These are phyloP conservation scores for Pseudopithomyces maydicus DNA, from an alignment of 2,329 filamentous ascomycete genomes.

Conservation along the genomic window DNA sequence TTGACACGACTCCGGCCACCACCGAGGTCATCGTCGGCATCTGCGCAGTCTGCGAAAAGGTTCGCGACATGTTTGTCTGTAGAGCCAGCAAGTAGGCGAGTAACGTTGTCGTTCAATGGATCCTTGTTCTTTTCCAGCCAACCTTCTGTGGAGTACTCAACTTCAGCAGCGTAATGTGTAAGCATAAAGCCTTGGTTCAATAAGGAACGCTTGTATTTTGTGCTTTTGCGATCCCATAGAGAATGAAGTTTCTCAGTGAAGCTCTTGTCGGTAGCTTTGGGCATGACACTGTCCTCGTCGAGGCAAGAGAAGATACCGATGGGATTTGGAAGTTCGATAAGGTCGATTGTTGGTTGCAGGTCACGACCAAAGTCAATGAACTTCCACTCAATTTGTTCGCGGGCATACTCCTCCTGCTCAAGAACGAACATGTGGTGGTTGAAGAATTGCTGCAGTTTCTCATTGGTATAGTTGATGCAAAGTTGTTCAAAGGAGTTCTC, in stretches of 20 bases:
- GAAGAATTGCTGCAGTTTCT: slow-evolving; percentile 99
- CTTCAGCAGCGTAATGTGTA: slow-evolving; percentile 96
- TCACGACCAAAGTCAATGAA: slow-evolving; percentile 99
- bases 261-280: slow-evolving; percentile 93
- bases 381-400: slow-evolving; percentile 98
- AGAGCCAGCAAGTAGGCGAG: slow-evolving; percentile 81
- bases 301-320: slow-evolving; percentile 99
- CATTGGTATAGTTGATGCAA: slow-evolving; percentile 99
- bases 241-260: slow-evolving; percentile 98
- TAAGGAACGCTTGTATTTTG: slow-evolving; percentile 88
- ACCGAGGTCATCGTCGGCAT: slow-evolving; percentile 73
- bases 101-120: slow-evolving; percentile 95
- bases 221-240: slow-evolving; percentile 93
- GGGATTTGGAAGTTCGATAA: slow-evolving; percentile 94
- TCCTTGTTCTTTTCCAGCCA: slow-evolving; percentile 99
- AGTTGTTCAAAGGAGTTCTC: slow-evolving; percentile 99
- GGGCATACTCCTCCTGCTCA: slow-evolving; percentile 96
- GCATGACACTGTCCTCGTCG: slow-evolving; percentile 98
- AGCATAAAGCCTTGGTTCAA: slow-evolving; percentile 92
- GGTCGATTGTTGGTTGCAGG: slow-evolving; percentile 93
- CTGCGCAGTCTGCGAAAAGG: slow-evolving; percentile 87
- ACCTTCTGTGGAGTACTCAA: slow-evolving; percentile 92
- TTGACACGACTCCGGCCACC: slow-evolving; percentile 82
- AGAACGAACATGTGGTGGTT: slow-evolving; percentile 99
- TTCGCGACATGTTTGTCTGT: slow-evolving; percentile 80